Evolutionary conservation across 1,284 basidiomycete species (phyloP).

Genomic region (Malassezia furfur): DNA sequence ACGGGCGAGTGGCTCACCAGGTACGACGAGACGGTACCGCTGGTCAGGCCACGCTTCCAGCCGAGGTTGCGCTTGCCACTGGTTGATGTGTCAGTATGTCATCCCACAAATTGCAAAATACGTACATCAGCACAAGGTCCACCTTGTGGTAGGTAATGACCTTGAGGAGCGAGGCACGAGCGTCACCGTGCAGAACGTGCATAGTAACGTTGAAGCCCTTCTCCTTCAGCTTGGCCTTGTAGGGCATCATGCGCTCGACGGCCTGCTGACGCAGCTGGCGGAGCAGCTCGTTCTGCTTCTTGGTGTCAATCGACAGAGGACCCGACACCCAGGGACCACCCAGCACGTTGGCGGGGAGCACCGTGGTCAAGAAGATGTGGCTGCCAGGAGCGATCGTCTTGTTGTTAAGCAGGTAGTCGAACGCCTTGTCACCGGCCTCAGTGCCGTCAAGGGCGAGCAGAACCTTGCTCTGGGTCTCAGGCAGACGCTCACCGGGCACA

Average conservation of each 20-base stretch:
- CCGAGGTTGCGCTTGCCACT: slow-evolving; percentile 27
- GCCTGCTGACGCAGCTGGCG: slow-evolving; percentile 36
- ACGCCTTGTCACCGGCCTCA: slow-evolving; percentile 42
- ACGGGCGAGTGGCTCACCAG: slow-evolving; percentile 36
- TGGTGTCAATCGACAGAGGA: slow-evolving; percentile 39
- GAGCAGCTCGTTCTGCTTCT: slow-evolving; percentile 40
- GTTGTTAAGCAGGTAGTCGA: slow-evolving; percentile 34
- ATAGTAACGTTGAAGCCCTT: slow-evolving; percentile 38
- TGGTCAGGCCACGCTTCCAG: slow-evolving; percentile 29
- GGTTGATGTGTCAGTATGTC: neutral
- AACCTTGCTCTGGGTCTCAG: slow-evolving; percentile 26
- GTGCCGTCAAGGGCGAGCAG: slow-evolving; percentile 42
- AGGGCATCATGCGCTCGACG: slow-evolving; percentile 37
- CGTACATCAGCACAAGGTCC: slow-evolving; percentile 25
- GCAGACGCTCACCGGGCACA: slow-evolving; percentile 23
- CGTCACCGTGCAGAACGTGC: slow-evolving; percentile 42
- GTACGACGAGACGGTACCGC: slow-evolving; percentile 35
- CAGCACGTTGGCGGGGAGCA: slow-evolving; percentile 39
- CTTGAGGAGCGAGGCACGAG: slow-evolving; percentile 29
- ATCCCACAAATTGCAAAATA: neutral
- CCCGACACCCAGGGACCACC: slow-evolving; percentile 41
- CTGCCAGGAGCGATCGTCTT: slow-evolving; percentile 24
- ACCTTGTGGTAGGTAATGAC: slow-evolving; percentile 37
- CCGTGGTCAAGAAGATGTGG: slow-evolving; percentile 39
- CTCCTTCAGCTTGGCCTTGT: slow-evolving; percentile 32